Evolutionary conservation across 1,139 yeast genomes (phyloP).

Genomic region (Groenewaldozyma sp.): DNA sequence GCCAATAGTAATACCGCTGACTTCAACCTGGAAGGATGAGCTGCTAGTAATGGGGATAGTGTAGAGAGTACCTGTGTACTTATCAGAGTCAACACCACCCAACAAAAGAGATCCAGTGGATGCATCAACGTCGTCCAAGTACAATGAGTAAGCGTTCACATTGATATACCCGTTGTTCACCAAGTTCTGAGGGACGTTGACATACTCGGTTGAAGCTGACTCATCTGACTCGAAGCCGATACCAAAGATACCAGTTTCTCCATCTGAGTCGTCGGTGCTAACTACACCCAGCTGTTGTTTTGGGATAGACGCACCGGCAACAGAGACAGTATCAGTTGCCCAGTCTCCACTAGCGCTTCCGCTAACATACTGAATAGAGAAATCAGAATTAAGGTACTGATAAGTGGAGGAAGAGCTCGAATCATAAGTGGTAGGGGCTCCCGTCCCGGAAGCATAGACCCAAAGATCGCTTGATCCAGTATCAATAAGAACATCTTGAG

Average conservation of each 20-base stretch:
- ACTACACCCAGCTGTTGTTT: conserved; percentile 6
- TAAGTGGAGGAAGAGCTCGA: conserved; percentile 10
- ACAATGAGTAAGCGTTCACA: conserved; percentile 43
- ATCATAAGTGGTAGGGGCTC: conserved; percentile 5
- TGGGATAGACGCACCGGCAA: conserved; percentile 4
- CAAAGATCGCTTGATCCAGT: conserved; percentile 43
- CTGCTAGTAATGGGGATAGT: conserved; percentile 20
- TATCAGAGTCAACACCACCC: conserved; percentile 50
- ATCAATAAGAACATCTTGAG: conserved; percentile 38
- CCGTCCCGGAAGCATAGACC: conserved; percentile 24
- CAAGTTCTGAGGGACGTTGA: conserved; percentile 41
- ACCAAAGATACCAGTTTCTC: conserved; percentile 11
- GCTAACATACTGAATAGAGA: conserved; percentile 22
- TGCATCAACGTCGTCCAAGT: conserved; percentile 36
- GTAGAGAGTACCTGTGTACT: conserved; percentile 38
- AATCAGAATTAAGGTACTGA: conserved; percentile 11
- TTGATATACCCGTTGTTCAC: conserved; percentile 39
- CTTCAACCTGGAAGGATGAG: conserved; percentile 8
- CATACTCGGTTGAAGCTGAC: conserved; percentile 12
- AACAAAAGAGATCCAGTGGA: conserved; percentile 42
- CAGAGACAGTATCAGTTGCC: conserved; percentile 36
- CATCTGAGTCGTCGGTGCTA: not conserved
- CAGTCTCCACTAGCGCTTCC: conserved; percentile 33
- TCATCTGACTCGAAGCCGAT: conserved; percentile 9
- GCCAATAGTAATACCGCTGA: conserved; percentile 3